Percentiles rank a stretch among this genome's conserved stretches.
phyloP scores from a whole-genome alignment of 208 protist species.

The Zelonia costaricensis region DNA sequence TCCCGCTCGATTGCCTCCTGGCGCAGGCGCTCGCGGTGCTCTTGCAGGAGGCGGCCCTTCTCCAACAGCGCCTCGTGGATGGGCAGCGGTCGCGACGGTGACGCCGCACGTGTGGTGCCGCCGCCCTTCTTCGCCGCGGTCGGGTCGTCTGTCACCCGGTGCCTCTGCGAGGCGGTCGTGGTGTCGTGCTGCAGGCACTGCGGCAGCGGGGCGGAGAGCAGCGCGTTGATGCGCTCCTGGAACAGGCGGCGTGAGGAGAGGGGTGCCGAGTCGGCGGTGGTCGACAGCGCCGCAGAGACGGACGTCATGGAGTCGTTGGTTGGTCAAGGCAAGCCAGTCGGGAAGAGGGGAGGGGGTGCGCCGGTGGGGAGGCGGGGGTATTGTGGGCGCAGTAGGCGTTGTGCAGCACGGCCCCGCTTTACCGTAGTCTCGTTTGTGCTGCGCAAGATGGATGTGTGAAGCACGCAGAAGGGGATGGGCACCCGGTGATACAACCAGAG shows the following conservation, averaged over 20 bases:
- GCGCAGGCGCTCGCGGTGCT: slow-evolving; percentile 40
- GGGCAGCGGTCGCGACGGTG: slow-evolving; percentile 9
- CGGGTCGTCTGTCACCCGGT: background rate
- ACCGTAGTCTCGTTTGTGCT: no score
- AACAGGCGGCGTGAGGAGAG: slow-evolving; percentile 16
- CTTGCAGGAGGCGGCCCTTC: slow-evolving; percentile 51
- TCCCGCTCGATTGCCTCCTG: slow-evolving; percentile 47
- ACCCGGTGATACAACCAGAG: no score
- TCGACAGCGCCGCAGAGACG: background rate
- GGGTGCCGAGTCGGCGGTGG: background rate
- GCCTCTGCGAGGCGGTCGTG: no score
- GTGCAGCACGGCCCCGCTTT: no score
- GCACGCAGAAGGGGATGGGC: no score
- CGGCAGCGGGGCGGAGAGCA: slow-evolving; percentile 52
- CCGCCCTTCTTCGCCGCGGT: background rate
- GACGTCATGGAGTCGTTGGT: no score
- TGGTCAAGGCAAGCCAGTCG: no score
- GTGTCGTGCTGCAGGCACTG: slow-evolving; percentile 33
- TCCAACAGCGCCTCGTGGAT: slow-evolving; percentile 77
- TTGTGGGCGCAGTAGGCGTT: no score
- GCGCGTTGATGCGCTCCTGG: slow-evolving; percentile 30
- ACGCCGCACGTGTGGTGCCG: background rate
- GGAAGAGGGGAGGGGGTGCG: no score
- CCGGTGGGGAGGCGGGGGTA: no score
- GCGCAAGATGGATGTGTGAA: no score